These are phyloP conservation scores for Kluyveromyces marxianus DNA, from an alignment of 1,139 yeast species.

Conservation along the genomic window DNA sequence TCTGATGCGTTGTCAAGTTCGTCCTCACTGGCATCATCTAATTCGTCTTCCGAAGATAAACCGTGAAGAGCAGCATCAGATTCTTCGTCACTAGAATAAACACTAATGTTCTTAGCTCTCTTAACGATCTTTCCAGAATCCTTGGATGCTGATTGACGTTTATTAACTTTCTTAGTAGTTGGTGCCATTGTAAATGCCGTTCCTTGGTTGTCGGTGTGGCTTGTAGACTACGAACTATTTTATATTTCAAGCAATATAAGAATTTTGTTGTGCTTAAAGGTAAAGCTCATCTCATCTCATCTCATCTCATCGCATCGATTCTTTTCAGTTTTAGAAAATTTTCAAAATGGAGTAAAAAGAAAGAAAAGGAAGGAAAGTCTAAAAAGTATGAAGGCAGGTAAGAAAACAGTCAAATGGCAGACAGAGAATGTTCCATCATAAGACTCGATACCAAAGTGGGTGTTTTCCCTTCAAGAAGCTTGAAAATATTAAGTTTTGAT, in stretches of 20 bases:
- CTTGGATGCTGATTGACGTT: constrained; percentile 12
- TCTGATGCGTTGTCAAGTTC: constrained; percentile 13
- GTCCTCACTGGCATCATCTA: constrained; percentile 28
- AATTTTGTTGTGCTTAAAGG: background rate
- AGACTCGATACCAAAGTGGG: too few relatives aligned
- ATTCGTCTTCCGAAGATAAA: constrained; percentile 28
- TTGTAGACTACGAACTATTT: background rate
- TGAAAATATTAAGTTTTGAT: too few relatives aligned
- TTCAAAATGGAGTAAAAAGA: constrained; percentile 1
- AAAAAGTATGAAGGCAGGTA: background rate
- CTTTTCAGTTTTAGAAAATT: constrained; percentile 6
- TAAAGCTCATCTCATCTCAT: constrained; percentile 10
- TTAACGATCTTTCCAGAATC: constrained; percentile 16
- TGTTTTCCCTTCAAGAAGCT: too few relatives aligned
- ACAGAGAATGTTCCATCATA: too few relatives aligned
- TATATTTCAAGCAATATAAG: too few relatives aligned
- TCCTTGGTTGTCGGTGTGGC: background rate
- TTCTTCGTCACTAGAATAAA: constrained; percentile 28
- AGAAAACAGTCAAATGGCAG: background rate
- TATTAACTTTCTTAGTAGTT: constrained; percentile 13
- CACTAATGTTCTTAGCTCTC: constrained; percentile 25
- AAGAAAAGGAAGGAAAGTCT: constrained; percentile 3
- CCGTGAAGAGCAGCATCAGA: constrained; percentile 20
- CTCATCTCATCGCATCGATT: constrained; percentile 9
- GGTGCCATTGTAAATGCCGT: constrained; percentile 17